These are phyloP conservation scores for Mortierella sp. DNA, from an alignment of 371 early-diverging fungal species.

Conservation along the genomic window DNA sequence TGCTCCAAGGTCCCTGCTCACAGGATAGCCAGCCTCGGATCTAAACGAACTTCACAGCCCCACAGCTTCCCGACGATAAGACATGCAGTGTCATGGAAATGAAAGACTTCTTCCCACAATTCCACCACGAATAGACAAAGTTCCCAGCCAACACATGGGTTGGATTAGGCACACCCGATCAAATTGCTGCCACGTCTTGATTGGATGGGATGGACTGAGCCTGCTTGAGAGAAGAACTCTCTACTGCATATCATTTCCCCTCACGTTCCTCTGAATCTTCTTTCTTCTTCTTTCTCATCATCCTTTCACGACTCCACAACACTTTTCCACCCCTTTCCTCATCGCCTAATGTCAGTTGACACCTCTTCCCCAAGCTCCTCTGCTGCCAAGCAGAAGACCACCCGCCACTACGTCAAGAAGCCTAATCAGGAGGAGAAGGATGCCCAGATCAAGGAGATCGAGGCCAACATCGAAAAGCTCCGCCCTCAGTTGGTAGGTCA, in stretches of 20 bases:
- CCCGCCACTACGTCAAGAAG: constrained; percentile 41
- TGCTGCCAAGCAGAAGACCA: constrained; percentile 23
- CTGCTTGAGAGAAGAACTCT: background rate
- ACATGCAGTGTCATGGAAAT: too few relatives aligned
- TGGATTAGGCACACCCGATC: too few relatives aligned
- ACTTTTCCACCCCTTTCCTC: background rate
- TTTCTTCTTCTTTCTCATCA: constrained; percentile 11
- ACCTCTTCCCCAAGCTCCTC: constrained; percentile 19
- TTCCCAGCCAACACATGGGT: background rate
- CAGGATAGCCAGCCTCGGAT: too few relatives aligned
- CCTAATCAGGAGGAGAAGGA: constrained; percentile 48
- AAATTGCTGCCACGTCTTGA: background rate
- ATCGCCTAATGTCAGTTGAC: constrained; percentile 39
- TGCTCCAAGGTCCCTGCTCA: too few relatives aligned
- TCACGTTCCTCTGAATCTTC: background rate
- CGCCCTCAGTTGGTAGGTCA: constrained; percentile 47
- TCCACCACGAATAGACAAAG: too few relatives aligned
- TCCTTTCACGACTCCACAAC: constrained; percentile 2
- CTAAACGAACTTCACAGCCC: too few relatives aligned
- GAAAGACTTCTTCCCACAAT: too few relatives aligned
- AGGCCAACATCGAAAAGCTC: constrained; percentile 50
- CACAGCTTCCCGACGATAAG: too few relatives aligned
- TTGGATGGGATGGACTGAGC: background rate
- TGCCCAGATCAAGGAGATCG: constrained; percentile 40
- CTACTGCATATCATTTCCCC: background rate